Evolutionary conservation across 371 early-diverging fungal genomes (phyloP).

Genomic region (Dentiscutata heterogama): DNA sequence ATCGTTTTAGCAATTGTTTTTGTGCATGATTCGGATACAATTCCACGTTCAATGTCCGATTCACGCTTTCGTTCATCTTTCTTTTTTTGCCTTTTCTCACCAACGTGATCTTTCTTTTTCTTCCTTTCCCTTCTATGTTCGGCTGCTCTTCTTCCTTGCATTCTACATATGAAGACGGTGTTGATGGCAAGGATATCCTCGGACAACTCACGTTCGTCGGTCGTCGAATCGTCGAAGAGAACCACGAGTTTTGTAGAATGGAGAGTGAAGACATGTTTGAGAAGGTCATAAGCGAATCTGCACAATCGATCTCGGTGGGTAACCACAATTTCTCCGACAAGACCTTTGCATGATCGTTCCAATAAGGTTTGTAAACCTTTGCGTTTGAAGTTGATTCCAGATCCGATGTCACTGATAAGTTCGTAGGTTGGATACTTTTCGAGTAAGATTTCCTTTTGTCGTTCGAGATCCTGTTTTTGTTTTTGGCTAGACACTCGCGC

Average conservation of each 20-base stretch:
- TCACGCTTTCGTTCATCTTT: slow-evolving; percentile 5
- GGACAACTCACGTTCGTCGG: slow-evolving; percentile 12
- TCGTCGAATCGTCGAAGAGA: slow-evolving; percentile 23
- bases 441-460: background rate
- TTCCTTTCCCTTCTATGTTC: background rate
- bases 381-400: background rate
- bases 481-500: background rate
- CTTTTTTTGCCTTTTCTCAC: slow-evolving; percentile 32
- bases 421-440: background rate
- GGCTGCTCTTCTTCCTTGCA: slow-evolving; percentile 31
- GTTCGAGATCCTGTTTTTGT: background rate
- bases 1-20: background rate
- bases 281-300: background rate
- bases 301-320: slow-evolving; percentile 6
- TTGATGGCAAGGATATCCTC: slow-evolving; percentile 22
- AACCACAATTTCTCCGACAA: slow-evolving; percentile 30
- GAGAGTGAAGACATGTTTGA: background rate
- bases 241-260: slow-evolving; percentile 23
- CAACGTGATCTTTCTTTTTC: slow-evolving; percentile 7
- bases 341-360: slow-evolving; percentile 1
- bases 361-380: background rate
- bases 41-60: slow-evolving; percentile 1
- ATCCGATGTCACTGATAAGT: background rate
- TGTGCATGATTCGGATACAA: slow-evolving; percentile 19
- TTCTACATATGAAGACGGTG: slow-evolving; percentile 11